Evolutionary conservation across 257 asterid species (phyloP), one percentile per base, ranked within the genome.

Genomic region (Ballota nigra): DNA sequence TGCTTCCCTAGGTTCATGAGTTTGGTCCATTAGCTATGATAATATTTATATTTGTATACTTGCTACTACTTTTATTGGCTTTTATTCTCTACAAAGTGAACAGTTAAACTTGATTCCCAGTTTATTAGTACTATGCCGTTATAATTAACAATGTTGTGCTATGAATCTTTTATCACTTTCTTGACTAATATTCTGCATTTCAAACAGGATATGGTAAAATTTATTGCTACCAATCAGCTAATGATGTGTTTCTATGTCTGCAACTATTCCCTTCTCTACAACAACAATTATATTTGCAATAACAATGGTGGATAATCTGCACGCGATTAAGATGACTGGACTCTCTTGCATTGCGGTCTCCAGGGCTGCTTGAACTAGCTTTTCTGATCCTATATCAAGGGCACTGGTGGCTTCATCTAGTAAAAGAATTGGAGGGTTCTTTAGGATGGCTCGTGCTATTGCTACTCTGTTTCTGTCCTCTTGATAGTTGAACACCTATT

Each of bases 351-450:
- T 87, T 72, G 97, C 97, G 88, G 96, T n/a, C n/a, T n/a, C n/a
- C n/a, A n/a, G n/a, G n/a, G n/a, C n/a, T n/a, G n/a, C n/a, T n/a
- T n/a, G n/a, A 75, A 90, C 97, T 53, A 86, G 77, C 83, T 85
- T 83, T 79, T 90, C 97, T 0, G 96, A 88, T 77, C 86, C 96
- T 71, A 94, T 85, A 79, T 90, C 97, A 16, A 90, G 96, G 64
- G 97, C 97, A 64, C 97, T 90, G 74, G 97, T 90, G 78, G 96
- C 97, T 81, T 90, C 97, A 34, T 90, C 97, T 2, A 88, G 93
- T 79, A 90, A 78, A 73, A 90, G 92, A 80, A 90, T 81, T 3
- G 93, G 90, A 45, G 97, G 92, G n/a, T n/a, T n/a, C n/a, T n/a
- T n/a, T n/a, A n/a, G n/a, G n/a, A n/a, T n/a, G n/a, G n/a, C n/a